A percentile compares a stretch with the other conserved stretches of the same genome.
phyloP scores from a whole-genome alignment of 345 rosid genomes.

The Mangifera indica region DNA sequence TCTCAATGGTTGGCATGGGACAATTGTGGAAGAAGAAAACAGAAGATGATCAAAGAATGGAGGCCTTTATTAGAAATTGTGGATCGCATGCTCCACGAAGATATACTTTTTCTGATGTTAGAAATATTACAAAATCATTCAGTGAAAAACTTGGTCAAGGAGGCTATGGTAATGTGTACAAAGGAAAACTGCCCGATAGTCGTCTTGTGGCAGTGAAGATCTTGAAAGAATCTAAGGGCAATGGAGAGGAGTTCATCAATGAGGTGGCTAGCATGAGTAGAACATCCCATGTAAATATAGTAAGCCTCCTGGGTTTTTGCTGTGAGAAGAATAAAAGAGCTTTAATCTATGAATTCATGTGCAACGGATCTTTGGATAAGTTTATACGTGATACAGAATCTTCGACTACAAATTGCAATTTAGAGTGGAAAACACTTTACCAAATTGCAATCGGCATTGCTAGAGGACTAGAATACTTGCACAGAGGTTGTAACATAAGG shows the following conservation, averaged over 20 bases:
- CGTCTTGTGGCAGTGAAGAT: too few species aligned
- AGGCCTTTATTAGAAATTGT: slow-evolving; percentile 13
- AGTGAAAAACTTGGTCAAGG: slow-evolving; percentile 27
- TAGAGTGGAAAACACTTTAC: slow-evolving; percentile 23
- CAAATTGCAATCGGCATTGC: slow-evolving; percentile 34
- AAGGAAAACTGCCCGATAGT: too few species aligned
- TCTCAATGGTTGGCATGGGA: too few species aligned
- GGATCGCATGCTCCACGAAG: slow-evolving; percentile 16
- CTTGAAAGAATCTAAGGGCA: too few species aligned
- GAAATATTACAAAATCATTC: slow-evolving; percentile 35
- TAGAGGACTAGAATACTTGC: slow-evolving; percentile 54
- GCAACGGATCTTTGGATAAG: slow-evolving; percentile 42
- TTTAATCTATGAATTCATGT: too few species aligned
- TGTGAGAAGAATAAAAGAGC: too few species aligned
- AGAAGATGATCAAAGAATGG: background rate
- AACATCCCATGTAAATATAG: too few species aligned
- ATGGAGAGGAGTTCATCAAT: too few species aligned
- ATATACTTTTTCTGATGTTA: slow-evolving; percentile 20
- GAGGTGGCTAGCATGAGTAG: too few species aligned
- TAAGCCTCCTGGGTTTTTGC: too few species aligned
- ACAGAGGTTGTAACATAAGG: slow-evolving; percentile 48
- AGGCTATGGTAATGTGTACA: slow-evolving; percentile 35
- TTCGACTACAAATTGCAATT: too few species aligned
- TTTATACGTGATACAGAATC: slow-evolving; percentile 12
- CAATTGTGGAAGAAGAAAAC: background rate